Evolutionary conservation across 108 stramenopile genomes (phyloP).

Genomic region (Pseudonitzschia multiseries): DNA sequence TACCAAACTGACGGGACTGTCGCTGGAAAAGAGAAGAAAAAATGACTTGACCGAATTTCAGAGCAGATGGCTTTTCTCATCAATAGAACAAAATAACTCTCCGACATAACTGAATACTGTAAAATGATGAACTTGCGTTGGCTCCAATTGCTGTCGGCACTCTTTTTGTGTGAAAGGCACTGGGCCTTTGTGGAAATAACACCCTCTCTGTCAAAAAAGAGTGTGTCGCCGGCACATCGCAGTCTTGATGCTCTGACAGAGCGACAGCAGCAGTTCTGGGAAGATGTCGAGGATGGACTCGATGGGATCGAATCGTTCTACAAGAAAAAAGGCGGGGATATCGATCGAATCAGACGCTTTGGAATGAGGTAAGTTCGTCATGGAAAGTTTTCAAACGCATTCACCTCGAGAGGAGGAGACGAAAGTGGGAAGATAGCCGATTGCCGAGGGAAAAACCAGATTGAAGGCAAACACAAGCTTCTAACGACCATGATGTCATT

Average conservation of each 20-base stretch:
- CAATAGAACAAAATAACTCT: neutral
- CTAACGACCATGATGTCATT: too few relatives aligned
- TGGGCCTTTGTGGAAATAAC: neutral
- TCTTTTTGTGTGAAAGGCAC: constrained; percentile 6
- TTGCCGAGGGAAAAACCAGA: neutral
- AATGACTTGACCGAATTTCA: too few relatives aligned
- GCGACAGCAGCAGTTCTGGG: constrained; percentile 86
- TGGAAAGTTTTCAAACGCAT: neutral
- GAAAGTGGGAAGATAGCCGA: neutral
- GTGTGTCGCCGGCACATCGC: neutral
- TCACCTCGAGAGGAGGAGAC: neutral
- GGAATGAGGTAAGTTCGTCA: constrained; percentile 39
- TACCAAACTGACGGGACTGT: too few relatives aligned
- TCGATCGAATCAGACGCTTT: constrained; percentile 72
- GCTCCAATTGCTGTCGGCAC: neutral
- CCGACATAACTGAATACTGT: neutral
- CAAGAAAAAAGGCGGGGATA: constrained; percentile 47
- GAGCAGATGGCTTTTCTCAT: neutral
- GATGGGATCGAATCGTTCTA: constrained; percentile 68
- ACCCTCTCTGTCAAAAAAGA: neutral
- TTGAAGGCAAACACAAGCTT: too few relatives aligned
- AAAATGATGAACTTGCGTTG: neutral
- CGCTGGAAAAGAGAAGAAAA: too few relatives aligned
- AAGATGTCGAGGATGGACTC: constrained; percentile 81
- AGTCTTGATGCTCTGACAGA: constrained; percentile 50